A percentile compares a stretch with the other conserved stretches of the same genome.
These are phyloP conservation scores for Periglandula ipomoeae DNA, from an alignment of 2,329 filamentous ascomycete genomes.

Conservation along the genomic window DNA sequence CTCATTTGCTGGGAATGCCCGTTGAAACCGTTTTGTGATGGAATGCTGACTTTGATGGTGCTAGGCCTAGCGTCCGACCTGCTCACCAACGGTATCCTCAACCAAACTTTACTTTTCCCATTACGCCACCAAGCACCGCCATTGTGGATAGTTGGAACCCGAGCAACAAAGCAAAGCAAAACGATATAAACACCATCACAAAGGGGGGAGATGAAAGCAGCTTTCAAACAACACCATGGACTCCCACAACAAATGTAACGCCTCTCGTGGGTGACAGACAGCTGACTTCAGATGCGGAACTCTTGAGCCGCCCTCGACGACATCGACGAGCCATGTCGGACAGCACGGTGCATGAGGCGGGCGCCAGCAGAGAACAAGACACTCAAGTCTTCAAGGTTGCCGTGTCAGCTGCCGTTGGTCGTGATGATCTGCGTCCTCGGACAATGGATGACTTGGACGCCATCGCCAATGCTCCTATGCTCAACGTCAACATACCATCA, in stretches of 20 bases:
- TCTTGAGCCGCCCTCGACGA: conserved; percentile 17
- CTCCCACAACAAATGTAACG: conserved; percentile 29
- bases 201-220: background rate
- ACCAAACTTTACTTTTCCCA: conserved; percentile 50
- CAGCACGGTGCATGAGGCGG: conserved; percentile 63
- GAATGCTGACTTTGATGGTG: conserved; percentile 13
- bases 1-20: background rate
- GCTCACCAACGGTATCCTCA: conserved; percentile 53
- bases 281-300: conserved; percentile 20
- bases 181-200: conserved; percentile 10
- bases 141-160: conserved; percentile 40
- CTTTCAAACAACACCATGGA: conserved; percentile 23
- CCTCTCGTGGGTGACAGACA: conserved; percentile 26
- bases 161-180: conserved; percentile 21
- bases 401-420: conserved; percentile 60
- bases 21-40: background rate
- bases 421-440: conserved; percentile 43
- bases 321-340: conserved; percentile 65
- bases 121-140: conserved; percentile 47
- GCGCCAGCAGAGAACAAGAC: conserved; percentile 42
- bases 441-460: conserved; percentile 49
- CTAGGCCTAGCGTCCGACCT: conserved; percentile 52
- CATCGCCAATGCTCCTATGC: conserved; percentile 35
- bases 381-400: conserved; percentile 68
- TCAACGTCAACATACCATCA: conserved; percentile 72